Evolutionary conservation across 2,329 filamentous ascomycete species (phyloP), one percentile per base, ranked within the genome.

Genomic region (Botrytis porri): DNA sequence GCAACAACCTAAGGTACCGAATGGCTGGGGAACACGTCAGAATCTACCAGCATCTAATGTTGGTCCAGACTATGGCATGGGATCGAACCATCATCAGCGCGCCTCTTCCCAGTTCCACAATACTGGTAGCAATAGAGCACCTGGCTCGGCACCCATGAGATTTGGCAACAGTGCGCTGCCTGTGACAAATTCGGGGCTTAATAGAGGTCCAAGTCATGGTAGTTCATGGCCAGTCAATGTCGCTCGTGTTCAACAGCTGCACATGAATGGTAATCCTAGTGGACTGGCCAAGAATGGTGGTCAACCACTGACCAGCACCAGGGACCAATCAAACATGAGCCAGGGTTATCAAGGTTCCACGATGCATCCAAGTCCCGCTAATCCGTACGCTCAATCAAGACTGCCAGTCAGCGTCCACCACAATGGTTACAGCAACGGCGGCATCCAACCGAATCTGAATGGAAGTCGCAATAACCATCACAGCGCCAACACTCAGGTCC

Each of bases 351-450:
- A 48, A 7, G 22, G 3, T 1, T 25, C 22, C 12, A 25, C 25
- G 45, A 4, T 4, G 14, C 5, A 25, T 1, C 45, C 2, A 2
- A 4, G 4, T 4, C 4, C 4, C 4, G 22, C 0, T 12, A 14
- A 12, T 51, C 0, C 6, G 25, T 54, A 16, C 5, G 25, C 25
- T 8, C 48, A 1, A 8, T 54, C 48, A n/a, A 10, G 2, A 54
- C 2, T n/a, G 6, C 48, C 48, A 3, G 48, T 54, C 48, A 54
- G 25, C 48, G 12, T 0, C 0, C 12, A n/a, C 0, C 1, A 16
- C 5, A 54, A 1, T 54, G 48, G 48, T 1, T n/a, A 54, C 48
- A 54, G 16, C 12, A n/a, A 54, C 2, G 16, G 25, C 25, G 12
- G 48, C 48, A 16, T 54, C 25, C 48, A n/a, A 0, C 25, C 3